Evolutionary conservation across 345 rosid species (phyloP).

Genomic region (Lagerstroemia speciosa): DNA sequence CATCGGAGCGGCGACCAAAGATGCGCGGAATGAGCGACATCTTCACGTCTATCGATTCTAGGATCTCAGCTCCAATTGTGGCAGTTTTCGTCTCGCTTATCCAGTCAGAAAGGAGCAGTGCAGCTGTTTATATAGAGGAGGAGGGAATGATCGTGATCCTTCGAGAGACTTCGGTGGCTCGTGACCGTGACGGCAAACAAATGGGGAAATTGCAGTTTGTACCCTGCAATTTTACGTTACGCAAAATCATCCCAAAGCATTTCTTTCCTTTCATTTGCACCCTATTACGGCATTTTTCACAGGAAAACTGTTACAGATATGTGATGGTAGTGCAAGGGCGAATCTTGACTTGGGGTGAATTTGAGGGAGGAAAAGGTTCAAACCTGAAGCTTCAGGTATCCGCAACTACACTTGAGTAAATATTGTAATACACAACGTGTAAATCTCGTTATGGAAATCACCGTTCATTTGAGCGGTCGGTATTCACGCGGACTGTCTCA

Average conservation of each 20-base stretch:
- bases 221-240: not conserved
- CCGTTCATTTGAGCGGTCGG: no score
- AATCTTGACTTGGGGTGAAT: no score
- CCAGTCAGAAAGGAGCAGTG: not conserved
- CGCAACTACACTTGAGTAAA: no score
- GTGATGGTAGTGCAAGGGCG: no score
- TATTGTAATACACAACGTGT: no score
- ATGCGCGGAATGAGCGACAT: slow-evolving; percentile 1
- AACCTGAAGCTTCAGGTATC: no score
- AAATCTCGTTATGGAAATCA: no score
- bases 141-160: not conserved
- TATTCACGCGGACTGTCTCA: no score
- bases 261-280: not conserved
- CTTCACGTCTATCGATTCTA: not conserved
- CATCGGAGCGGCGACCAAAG: slow-evolving; percentile 1
- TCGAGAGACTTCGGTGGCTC: not conserved
- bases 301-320: not conserved
- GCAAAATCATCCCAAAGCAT: not conserved
- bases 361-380: no score
- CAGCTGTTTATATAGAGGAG: not conserved
- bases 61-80: not conserved
- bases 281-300: not conserved
- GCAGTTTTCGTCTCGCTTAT: not conserved
- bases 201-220: not conserved
- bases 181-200: not conserved